These are phyloP conservation scores for Herpotrichia juniperi DNA, from an alignment of 2,329 filamentous ascomycete species.

Conservation along the genomic window DNA sequence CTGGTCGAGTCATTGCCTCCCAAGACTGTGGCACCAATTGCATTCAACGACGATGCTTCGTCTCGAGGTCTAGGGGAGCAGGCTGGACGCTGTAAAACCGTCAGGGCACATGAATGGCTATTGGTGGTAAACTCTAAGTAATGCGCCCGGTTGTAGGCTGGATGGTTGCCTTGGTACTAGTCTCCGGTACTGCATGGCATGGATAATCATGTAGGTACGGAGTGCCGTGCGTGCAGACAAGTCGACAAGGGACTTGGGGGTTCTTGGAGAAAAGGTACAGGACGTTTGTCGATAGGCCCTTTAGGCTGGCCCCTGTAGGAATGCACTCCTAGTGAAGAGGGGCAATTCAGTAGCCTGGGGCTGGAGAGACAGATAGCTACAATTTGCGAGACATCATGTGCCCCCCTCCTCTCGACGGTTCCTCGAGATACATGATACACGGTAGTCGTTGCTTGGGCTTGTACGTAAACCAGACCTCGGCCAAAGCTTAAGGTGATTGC, in stretches of 20 bases:
- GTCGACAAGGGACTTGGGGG: neutral
- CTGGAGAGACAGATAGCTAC: neutral
- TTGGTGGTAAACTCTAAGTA: neutral
- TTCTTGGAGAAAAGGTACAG: neutral
- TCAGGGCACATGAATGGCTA: neutral
- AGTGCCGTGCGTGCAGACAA: slow-evolving; percentile 6
- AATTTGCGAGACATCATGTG: neutral
- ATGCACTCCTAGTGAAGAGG: slow-evolving; percentile 14
- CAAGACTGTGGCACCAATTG: slow-evolving; percentile 14
- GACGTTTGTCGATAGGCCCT: neutral
- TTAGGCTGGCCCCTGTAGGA: slow-evolving; percentile 17
- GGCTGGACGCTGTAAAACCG: neutral
- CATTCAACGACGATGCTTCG: neutral
- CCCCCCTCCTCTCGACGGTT: neutral
- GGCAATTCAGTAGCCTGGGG: slow-evolving; percentile 9
- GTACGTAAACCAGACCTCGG: slow-evolving; percentile 20
- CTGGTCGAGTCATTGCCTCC: neutral
- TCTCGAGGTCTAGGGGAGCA: neutral
- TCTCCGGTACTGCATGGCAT: slow-evolving; percentile 9
- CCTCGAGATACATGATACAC: too few species aligned
- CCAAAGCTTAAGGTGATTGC: slow-evolving; percentile 3
- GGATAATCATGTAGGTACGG: slow-evolving; percentile 19
- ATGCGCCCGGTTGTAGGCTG: slow-evolving; percentile 1
- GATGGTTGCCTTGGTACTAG: neutral
- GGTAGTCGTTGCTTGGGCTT: slow-evolving; percentile 21